Evolutionary conservation across 139 green algal genomes (phyloP).

Genomic region (Chlamydomonas incerta): DNA sequence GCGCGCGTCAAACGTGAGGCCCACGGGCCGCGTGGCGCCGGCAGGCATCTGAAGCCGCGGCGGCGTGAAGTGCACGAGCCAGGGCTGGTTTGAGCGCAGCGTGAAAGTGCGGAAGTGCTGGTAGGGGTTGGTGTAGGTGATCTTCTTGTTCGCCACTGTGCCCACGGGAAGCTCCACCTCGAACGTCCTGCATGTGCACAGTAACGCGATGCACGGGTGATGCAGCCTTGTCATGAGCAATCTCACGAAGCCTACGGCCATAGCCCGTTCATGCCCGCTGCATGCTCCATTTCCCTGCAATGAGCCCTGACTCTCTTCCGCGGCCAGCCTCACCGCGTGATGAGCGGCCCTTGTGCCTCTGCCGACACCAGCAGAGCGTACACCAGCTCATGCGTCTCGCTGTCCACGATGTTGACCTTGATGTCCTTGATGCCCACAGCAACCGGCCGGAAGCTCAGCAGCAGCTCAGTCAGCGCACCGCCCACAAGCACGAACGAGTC

Average conservation of each 20-base stretch:
- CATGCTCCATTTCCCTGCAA: background rate
- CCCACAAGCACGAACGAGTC: slow-evolving; percentile 63
- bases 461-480: slow-evolving; percentile 63
- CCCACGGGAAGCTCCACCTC: slow-evolving; percentile 65
- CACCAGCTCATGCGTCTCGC: slow-evolving; percentile 61
- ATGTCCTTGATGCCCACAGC: slow-evolving; percentile 56
- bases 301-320: too few relatives aligned
- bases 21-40: slow-evolving; percentile 59
- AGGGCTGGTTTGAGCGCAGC: slow-evolving; percentile 64
- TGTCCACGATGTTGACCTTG: slow-evolving; percentile 76
- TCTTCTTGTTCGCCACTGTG: slow-evolving; percentile 73
- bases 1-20: slow-evolving; percentile 62
- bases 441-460: slow-evolving; percentile 63
- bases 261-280: too few relatives aligned
- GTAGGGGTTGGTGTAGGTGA: slow-evolving; percentile 75
- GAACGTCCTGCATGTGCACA: slow-evolving; percentile 56
- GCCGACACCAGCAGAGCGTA: slow-evolving; percentile 66
- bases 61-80: slow-evolving; percentile 68
- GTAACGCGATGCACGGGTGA: too few relatives aligned
- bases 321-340: slow-evolving; percentile 26
- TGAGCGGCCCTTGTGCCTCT: slow-evolving; percentile 54
- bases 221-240: too few relatives aligned
- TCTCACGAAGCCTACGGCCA: too few relatives aligned
- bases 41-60: slow-evolving; percentile 63
- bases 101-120: slow-evolving; percentile 63